Evolutionary conservation across 805 yeast species (phyloP).

Genomic region (Blastobotrys parvus): DNA sequence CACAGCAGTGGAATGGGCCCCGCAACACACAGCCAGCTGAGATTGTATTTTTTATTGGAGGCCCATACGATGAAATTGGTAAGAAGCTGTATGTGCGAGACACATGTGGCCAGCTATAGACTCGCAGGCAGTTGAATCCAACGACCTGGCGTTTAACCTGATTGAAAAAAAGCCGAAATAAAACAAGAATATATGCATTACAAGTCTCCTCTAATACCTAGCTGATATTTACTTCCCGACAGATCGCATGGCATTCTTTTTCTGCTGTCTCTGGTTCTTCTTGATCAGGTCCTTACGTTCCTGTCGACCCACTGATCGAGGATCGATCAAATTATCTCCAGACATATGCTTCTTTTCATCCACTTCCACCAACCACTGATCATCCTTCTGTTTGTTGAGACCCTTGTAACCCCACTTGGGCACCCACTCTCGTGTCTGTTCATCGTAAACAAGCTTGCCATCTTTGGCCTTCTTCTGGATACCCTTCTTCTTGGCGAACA

Average conservation of each 20-base stretch:
- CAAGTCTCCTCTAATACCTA: too few relatives aligned
- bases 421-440: constrained; percentile 88
- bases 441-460: constrained; percentile 86
- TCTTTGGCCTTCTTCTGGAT: constrained; percentile 82
- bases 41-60: too few relatives aligned
- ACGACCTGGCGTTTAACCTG: too few relatives aligned
- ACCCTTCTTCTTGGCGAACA: constrained; percentile 92
- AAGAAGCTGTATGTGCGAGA: too few relatives aligned
- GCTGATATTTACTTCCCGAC: too few relatives aligned
- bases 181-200: too few relatives aligned
- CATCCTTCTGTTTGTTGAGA: constrained; percentile 74
- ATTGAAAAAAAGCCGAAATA: too few relatives aligned
- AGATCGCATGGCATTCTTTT: constrained; percentile 66
- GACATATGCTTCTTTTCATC: constrained; percentile 53
- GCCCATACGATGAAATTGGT: too few relatives aligned
- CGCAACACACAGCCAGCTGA: too few relatives aligned
- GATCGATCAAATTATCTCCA: constrained; percentile 62
- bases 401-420: constrained; percentile 99
- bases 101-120: too few relatives aligned
- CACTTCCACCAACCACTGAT: constrained; percentile 95
- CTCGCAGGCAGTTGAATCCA: too few relatives aligned
- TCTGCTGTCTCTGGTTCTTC: constrained; percentile 79
- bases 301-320: constrained; percentile 70
- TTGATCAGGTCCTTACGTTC: constrained; percentile 80
- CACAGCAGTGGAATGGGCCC: too few relatives aligned